Conservation (phyloP, 108 stramenopile species). For the Phaeodactylum tricornutum region DNA sequence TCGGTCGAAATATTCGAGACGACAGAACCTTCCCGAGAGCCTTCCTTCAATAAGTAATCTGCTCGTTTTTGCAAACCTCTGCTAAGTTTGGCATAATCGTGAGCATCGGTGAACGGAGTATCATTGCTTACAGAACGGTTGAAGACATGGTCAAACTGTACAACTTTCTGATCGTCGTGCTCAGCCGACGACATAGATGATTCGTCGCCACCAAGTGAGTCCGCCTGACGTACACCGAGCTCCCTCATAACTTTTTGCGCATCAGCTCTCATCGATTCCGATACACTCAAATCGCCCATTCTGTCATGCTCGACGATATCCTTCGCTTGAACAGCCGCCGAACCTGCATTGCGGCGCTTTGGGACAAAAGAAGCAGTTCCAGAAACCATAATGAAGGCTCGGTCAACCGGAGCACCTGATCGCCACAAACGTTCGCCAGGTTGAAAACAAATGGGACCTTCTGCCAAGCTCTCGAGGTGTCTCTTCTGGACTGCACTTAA, state of each 20-base stretch:
- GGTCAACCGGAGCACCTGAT: slow-evolving; percentile 63
- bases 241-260: slow-evolving; percentile 39
- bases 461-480: slow-evolving; percentile 74
- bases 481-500: slow-evolving; percentile 79
- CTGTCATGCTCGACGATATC: slow-evolving; percentile 1
- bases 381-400: slow-evolving; percentile 67
- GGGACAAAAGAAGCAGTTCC: slow-evolving; percentile 77
- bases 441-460: slow-evolving; percentile 54
- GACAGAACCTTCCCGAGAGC: background rate
- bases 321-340: slow-evolving; percentile 14
- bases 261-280: slow-evolving; percentile 20
- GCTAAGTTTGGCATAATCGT: slow-evolving; percentile 52
- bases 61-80: slow-evolving; percentile 52
- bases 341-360: slow-evolving; percentile 47
- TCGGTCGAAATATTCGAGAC: background rate
- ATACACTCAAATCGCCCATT: background rate
- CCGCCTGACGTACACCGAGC: slow-evolving; percentile 12
- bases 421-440: slow-evolving; percentile 77
- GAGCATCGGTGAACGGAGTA: slow-evolving; percentile 21
- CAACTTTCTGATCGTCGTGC: slow-evolving; percentile 15
- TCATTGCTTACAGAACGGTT: slow-evolving; percentile 9
- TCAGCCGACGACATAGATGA: slow-evolving; percentile 6
- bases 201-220: slow-evolving; percentile 5
- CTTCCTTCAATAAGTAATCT: slow-evolving; percentile 14
- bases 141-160: slow-evolving; percentile 33